A percentile compares a stretch with the other conserved stretches of the same genome.
phyloP scores from a whole-genome alignment of 129 eudicot species.

The Chrysanthemum makinoi region DNA sequence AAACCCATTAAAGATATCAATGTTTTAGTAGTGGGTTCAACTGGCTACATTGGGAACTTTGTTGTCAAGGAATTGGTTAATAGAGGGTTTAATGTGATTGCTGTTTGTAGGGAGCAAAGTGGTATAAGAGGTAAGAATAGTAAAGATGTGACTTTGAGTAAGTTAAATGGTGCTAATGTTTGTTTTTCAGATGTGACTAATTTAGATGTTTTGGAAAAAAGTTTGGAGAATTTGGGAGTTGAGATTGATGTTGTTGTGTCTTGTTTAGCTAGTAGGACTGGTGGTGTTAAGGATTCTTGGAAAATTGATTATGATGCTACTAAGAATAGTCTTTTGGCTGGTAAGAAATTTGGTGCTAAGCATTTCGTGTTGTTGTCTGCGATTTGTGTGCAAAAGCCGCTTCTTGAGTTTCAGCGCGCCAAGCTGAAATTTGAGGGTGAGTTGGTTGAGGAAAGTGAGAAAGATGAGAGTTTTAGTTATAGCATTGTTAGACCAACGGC shows the following conservation, averaged over 20 bases:
- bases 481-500: constrained; percentile 96
- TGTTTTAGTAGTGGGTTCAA: constrained; percentile 93
- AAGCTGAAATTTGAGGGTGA: constrained; percentile 90
- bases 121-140: constrained; percentile 66
- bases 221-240: constrained; percentile 60
- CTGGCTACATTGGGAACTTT: constrained; percentile 88
- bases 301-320: constrained; percentile 87
- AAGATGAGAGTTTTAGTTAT: constrained; percentile 53
- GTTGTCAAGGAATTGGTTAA: constrained; percentile 76
- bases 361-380: constrained; percentile 91
- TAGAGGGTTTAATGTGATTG: constrained; percentile 90
- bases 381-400: constrained; percentile 96
- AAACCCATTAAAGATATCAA: constrained; percentile 68
- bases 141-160: constrained; percentile 62
- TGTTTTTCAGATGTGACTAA: constrained; percentile 88
- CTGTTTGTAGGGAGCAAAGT: constrained; percentile 85
- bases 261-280: constrained; percentile 83
- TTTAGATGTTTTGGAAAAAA: constrained; percentile 53
- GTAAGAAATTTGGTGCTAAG: constrained; percentile 63
- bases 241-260: constrained; percentile 84
- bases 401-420: constrained; percentile 87
- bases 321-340: constrained; percentile 79
- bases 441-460: constrained; percentile 56
- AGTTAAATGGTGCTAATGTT: constrained; percentile 74
- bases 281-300: constrained; percentile 96